Conservation (phyloP, 2,329 filamentous ascomycete species). For the Lasiodiplodia hormozganensis region DNA sequence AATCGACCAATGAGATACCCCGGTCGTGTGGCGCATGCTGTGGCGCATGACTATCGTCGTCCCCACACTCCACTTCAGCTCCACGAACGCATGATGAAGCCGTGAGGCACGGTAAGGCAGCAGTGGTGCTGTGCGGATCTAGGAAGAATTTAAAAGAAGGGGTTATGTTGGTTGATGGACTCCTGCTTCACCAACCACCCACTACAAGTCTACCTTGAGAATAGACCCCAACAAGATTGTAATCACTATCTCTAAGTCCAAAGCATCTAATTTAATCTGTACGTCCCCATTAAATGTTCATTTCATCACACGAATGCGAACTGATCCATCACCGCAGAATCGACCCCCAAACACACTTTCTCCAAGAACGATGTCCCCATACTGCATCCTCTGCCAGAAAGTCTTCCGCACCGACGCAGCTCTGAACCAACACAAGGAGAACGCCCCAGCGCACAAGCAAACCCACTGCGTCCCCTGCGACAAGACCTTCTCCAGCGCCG, state of each 20-base stretch:
- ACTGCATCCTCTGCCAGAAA: constrained; percentile 1
- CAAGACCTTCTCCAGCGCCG: neutral
- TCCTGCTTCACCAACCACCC: neutral
- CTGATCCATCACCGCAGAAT: neutral
- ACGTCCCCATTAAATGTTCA: neutral
- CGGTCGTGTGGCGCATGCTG: constrained; percentile 8
- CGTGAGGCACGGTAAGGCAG: constrained; percentile 17
- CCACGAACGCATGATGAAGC: neutral
- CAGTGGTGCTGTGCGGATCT: neutral
- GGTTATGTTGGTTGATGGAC: neutral
- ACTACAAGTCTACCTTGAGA: neutral
- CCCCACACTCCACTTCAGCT: constrained; percentile 10
- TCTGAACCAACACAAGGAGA: neutral
- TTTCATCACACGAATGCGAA: neutral
- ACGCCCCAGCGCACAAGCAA: neutral
- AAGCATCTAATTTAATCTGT: neutral
- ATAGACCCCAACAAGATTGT: neutral
- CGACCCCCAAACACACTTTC: too few relatives aligned
- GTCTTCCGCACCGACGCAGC: neutral
- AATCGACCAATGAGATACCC: neutral
- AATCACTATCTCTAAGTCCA: neutral
- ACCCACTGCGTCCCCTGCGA: neutral
- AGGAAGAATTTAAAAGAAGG: neutral
- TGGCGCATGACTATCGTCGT: neutral
- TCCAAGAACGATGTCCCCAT: neutral